phyloP scores from a whole-genome alignment of 495 filamentous ascomycete genomes.

The Bacidia gigantensis region DNA sequence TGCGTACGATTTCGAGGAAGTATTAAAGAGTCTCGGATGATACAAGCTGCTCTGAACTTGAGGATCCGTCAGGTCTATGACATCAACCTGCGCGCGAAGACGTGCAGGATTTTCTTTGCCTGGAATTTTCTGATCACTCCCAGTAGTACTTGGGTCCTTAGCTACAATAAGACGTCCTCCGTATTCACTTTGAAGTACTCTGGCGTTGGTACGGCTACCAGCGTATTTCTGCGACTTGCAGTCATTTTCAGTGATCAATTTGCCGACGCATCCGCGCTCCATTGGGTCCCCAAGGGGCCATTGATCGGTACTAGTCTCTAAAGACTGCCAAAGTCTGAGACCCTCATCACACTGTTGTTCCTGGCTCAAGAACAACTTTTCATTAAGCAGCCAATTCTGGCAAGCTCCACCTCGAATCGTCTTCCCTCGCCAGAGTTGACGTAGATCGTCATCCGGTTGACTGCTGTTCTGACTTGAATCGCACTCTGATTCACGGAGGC shows the following conservation, averaged over 20 bases:
- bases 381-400: slow-evolving; percentile 6
- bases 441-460: slow-evolving; percentile 14
- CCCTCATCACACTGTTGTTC: slow-evolving; percentile 5
- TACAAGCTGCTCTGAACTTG: background rate
- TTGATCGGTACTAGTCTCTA: background rate
- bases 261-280: slow-evolving; percentile 13
- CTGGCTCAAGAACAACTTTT: slow-evolving; percentile 12
- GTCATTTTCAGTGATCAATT: background rate
- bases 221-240: slow-evolving; percentile 3
- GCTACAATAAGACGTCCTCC: background rate
- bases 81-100: background rate
- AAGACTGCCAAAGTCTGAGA: background rate
- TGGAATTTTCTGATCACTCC: too few relatives aligned
- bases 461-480: slow-evolving; percentile 9
- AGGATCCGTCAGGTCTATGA: background rate
- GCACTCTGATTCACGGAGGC: slow-evolving; percentile 18
- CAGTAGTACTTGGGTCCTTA: too few relatives aligned
- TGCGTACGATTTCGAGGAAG: background rate
- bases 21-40: background rate
- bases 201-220: slow-evolving; percentile 1
- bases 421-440: slow-evolving; percentile 21
- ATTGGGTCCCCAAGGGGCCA: slow-evolving; percentile 10
- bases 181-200: slow-evolving; percentile 7
- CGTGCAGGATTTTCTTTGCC: too few relatives aligned
- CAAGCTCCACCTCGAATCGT: slow-evolving; percentile 22